Evolutionary conservation across 169 alveolate genomes (phyloP), one percentile per base, ranked within the genome.

Genomic region (Plasmodium billcollinsi): DNA sequence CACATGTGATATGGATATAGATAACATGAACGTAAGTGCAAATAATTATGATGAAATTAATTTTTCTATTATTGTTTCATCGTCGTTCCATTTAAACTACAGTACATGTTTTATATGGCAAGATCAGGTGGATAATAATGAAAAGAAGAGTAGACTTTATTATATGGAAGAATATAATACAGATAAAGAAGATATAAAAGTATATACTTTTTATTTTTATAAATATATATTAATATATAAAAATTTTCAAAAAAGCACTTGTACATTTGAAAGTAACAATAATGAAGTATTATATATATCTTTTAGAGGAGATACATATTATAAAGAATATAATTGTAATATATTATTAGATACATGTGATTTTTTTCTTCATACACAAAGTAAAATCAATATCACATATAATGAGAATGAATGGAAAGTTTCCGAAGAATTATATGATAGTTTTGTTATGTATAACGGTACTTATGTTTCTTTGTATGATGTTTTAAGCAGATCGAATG

Each of bases 321-420:
- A 76, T 67, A 62, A 50, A 18, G 69, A 47, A 20, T 65, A 63
- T 18, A 33, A n/a, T 15, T 76, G 89, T 47, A 21, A 33, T 3
- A 76, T 76, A 47, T n/a, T 33, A 33, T 49, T 56, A 47, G 89
- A 76, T 24, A 8, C 26, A 2, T 76, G 89, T n/a, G 89, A 76
- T 24, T 47, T 63, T 12, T 63, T 76, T 49, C 33, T 76, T 43
- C 67, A 76, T 39, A 67, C 21, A 0, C 59, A 50, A n/a, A 76
- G 76, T 52, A 76, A 76, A 56, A 65, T 76, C 47, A 67, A 18
- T 8, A 76, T 76, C 29, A 11, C 24, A 63, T 76, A 21, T 65
- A 43, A 76, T 63, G 61, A 74, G 18, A 8, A 65, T 14, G 49
- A 56, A 0, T 76, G 89, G 89, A 39, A 26, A 12, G 18, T 63